Evolutionary conservation across 768 basidiomycete species (phyloP), one percentile per base, ranked within the genome.

Genomic region (Auricularia sp.): DNA sequence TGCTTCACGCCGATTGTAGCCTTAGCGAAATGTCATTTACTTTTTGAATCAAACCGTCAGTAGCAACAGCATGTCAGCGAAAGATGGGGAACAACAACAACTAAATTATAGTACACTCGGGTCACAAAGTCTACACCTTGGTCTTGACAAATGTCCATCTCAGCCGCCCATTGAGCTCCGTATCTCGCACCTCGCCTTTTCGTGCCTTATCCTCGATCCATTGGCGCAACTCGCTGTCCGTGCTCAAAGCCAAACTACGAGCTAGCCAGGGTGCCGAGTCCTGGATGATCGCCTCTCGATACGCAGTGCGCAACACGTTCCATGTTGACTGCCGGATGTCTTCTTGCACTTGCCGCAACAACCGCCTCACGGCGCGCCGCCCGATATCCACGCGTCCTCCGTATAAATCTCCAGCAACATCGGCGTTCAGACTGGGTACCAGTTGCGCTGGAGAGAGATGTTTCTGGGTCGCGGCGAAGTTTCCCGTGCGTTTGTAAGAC

Each of bases 241-340:
- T 18, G 10, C 21, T 5, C 14, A 51, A 21, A 10, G 47, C 47
- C 14, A 51, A 18, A 18, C 21, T 51, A 6, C 21, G 47, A 8
- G 47, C 47, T 5, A 51, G 47, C 47, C 47, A 51, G 16, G 14
- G 18, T 8, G 47, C 7, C 16, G 47, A 51, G 18, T 51, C 47
- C 47, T 51, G 10, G 6, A 51, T 18, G 18, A 51, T 21, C 5
- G 47, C 63, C 51, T 64, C 63, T 54, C 63, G 47, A 21, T 64
- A 64, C 18, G 63, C 63, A 58, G 21, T n/a, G 33, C 51, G 33
- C 35, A 59, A n/a, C 3, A 64, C 63, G 36, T 47, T 36, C 63
- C 63, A 64, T 7, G 63, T 33, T 12, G 35, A 18, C 23, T 36
- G 35, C 23, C 54, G 53, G 3, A 59, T 18, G 18, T 51, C 47